Evolutionary conservation across 208 protist species (phyloP), one percentile per base, ranked within the genome.

Genomic region (Crithidia mellificae): DNA sequence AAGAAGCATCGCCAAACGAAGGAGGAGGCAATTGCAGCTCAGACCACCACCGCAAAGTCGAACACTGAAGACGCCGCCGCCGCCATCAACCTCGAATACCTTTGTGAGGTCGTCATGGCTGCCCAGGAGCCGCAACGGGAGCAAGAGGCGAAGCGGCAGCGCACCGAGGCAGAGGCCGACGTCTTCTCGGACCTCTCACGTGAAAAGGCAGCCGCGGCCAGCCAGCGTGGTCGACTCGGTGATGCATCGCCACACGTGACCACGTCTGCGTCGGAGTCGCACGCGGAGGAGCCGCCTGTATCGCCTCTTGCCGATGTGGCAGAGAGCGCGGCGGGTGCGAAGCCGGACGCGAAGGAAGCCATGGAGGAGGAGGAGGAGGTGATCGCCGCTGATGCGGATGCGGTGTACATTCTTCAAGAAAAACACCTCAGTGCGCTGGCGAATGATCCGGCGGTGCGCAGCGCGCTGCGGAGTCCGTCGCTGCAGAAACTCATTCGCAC

Each of bases 401-500:
- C 58, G 17, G 78, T 94, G 2, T 63, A 71, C 30, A 82, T 93
- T 25, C 80, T 95, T 2, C 64, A 72, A 22, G 82, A 89, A 55
- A 72, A 66, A 20, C 90, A 96, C 67, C 69, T 96, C 19, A 22
- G 63, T 30, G 84, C 85, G 2, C 58, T 96, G 17, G 78, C 80
- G 14, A 76, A 81, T 9, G 54, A 88, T 44, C 19, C 58, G 0
- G 55, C 49, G 2, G 58, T 96, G 55, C 86, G 84, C 2, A 51
- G 69, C 25, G 71, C 81, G 22, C 81, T 96, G 41, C 66, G 74
- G 44, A 83, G 63, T 8, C 49, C 44, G 0, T 77, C 84, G 51
- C 68, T 96, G 54, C 88, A 94, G 68, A 65, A 63, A 29, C 69
- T 95, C 25, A 65, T 94, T 30, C 66, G 57, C 14, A 77, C 83